Conservation (phyloP, 495 filamentous ascomycete genomes). For the Neurospora tetraspora region DNA sequence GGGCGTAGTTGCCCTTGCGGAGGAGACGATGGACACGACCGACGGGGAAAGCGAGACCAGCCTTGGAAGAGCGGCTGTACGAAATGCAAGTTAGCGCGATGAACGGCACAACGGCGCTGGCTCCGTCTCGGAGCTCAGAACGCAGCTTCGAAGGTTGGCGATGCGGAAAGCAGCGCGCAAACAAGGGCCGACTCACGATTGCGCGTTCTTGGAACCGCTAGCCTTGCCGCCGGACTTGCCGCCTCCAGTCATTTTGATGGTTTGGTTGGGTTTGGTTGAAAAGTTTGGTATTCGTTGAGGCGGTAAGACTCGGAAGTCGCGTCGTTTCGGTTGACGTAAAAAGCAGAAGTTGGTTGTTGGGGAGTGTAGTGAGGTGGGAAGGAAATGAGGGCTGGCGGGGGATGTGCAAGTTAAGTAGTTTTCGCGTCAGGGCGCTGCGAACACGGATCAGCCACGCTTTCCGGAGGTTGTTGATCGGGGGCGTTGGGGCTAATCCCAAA, state of each 20-base stretch:
- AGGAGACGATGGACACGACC: constrained; percentile 99
- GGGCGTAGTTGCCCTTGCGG: constrained; percentile 99
- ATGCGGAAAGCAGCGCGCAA: constrained; percentile 6
- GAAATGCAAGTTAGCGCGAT: constrained; percentile 25
- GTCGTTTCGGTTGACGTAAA: constrained; percentile 12
- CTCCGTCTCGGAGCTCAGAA: background rate
- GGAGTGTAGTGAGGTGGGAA: constrained; percentile 26
- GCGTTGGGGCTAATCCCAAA: constrained; percentile 33
- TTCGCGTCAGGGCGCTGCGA: constrained; percentile 38
- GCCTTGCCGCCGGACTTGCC: constrained; percentile 99
- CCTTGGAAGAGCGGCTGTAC: constrained; percentile 91
- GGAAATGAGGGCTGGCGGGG: constrained; percentile 32
- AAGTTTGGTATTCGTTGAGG: constrained; percentile 14
- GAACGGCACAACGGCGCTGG: constrained; percentile 18
- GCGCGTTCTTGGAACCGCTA: constrained; percentile 90
- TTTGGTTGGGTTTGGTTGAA: constrained; percentile 25
- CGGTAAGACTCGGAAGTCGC: constrained; percentile 10
- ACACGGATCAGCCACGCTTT: constrained; percentile 33
- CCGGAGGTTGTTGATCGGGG: constrained; percentile 21
- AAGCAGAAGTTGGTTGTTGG: constrained; percentile 23
- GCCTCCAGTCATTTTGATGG: constrained; percentile 90
- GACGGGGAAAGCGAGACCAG: constrained; percentile 97
- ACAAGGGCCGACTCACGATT: constrained; percentile 62
- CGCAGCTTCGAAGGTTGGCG: constrained; percentile 4
- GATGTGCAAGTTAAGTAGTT: constrained; percentile 42